Evolutionary conservation across 768 basidiomycete species (phyloP).

Genomic region (Macrolepiota albuminosa): DNA sequence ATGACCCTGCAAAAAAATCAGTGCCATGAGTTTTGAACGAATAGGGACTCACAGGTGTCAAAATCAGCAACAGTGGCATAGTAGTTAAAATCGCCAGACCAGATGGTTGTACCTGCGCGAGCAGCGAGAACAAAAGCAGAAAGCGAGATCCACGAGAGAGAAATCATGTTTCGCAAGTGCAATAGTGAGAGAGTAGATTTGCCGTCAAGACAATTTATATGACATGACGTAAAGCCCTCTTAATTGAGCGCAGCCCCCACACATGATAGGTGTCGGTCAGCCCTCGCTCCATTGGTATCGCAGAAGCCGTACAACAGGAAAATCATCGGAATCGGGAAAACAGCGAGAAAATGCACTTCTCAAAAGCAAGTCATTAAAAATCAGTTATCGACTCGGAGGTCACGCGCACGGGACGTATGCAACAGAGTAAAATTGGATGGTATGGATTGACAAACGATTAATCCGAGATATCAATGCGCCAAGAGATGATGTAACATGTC

Average conservation of each 20-base stretch:
- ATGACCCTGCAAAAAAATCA: constrained; percentile 38
- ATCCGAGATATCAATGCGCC: constrained; percentile 34
- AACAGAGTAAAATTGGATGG: constrained; percentile 17
- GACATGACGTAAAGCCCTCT: background rate
- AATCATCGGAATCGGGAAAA: constrained; percentile 34
- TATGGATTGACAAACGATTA: constrained; percentile 26
- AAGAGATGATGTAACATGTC: constrained; percentile 22
- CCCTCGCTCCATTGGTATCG: constrained; percentile 21
- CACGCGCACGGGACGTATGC: constrained; percentile 17
- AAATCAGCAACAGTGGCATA: constrained; percentile 43
- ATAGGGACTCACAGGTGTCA: constrained; percentile 39
- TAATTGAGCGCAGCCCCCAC: background rate
- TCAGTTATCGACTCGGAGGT: background rate
- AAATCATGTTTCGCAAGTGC: constrained; percentile 17
- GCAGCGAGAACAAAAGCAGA: constrained; percentile 29
- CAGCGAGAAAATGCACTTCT: constrained; percentile 10
- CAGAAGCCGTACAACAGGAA: constrained; percentile 24
- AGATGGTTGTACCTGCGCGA: constrained; percentile 47
- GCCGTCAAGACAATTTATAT: constrained; percentile 8
- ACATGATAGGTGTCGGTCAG: constrained; percentile 27
- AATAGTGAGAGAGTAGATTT: background rate
- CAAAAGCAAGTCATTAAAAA: background rate
- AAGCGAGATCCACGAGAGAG: constrained; percentile 27
- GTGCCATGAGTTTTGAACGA: background rate
- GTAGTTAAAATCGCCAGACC: constrained; percentile 51